Conservation (phyloP, 2,329 filamentous ascomycete species). For the Hypoxylon sp. region DNA sequence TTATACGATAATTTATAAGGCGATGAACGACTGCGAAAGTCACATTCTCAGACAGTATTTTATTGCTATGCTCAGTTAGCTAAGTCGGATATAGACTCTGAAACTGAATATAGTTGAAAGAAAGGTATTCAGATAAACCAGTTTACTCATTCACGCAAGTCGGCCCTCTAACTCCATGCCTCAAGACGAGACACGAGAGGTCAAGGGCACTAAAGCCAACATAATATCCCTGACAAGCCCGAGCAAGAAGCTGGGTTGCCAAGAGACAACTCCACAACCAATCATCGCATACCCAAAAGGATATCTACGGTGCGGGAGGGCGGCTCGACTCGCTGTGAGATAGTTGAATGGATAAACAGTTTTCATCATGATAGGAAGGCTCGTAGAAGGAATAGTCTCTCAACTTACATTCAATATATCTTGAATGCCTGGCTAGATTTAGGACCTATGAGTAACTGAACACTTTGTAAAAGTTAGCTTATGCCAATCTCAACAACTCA, state of each 20-base stretch:
- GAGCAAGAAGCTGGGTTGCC: constrained; percentile 49
- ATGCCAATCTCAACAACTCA: constrained; percentile 1
- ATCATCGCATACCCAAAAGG: constrained; percentile 69
- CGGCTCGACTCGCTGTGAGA: constrained; percentile 75
- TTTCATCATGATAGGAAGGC: constrained; percentile 66
- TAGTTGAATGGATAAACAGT: constrained; percentile 85
- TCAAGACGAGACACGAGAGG: constrained; percentile 71
- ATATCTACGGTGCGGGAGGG: constrained; percentile 79
- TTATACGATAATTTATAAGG: neutral
- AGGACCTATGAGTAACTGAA: neutral
- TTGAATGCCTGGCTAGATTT: neutral
- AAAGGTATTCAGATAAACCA: constrained; percentile 72
- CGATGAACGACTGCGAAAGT: neutral
- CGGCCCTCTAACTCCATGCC: constrained; percentile 65
- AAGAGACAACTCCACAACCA: constrained; percentile 80
- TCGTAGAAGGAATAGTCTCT: constrained; percentile 20
- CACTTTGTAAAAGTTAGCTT: constrained; percentile 37
- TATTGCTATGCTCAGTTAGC: constrained; percentile 38
- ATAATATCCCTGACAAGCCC: constrained; percentile 62
- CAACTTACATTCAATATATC: constrained; percentile 47
- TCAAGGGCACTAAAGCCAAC: constrained; percentile 70
- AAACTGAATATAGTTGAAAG: constrained; percentile 1
- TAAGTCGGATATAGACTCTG: constrained; percentile 6
- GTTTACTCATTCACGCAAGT: constrained; percentile 77
- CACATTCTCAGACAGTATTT: neutral